These are phyloP conservation scores for Backusella mclennaniae DNA, from an alignment of 192 early-diverging fungal genomes.

Conservation along the genomic window DNA sequence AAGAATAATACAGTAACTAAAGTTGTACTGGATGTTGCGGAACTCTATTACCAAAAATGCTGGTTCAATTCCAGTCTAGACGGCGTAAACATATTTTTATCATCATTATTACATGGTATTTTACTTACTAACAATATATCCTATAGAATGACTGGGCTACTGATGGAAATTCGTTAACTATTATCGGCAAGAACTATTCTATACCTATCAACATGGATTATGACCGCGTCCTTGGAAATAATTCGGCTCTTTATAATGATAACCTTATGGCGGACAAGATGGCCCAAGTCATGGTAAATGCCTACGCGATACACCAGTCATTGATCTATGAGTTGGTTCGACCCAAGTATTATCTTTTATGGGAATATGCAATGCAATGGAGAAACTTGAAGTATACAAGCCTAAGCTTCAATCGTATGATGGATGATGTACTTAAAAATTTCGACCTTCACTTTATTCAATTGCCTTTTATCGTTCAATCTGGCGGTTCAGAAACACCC, in stretches of 20 bases:
- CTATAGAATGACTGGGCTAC: not conserved
- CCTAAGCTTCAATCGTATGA: not conserved
- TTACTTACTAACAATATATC: not conserved
- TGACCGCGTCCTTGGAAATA: not conserved
- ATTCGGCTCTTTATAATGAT: not conserved
- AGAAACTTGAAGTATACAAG: not conserved
- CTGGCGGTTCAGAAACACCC: not conserved
- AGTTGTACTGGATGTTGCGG: not conserved
- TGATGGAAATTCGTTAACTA: not conserved
- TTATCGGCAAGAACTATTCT: not conserved
- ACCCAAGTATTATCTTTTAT: not conserved
- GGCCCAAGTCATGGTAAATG: not conserved
- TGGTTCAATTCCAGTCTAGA: not conserved
- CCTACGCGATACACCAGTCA: conserved; percentile 4
- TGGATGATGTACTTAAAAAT: not conserved
- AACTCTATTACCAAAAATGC: not conserved
- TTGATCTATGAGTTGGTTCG: not conserved
- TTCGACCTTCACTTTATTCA: not conserved
- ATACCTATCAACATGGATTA: not conserved
- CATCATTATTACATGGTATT: not conserved
- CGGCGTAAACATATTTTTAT: not conserved
- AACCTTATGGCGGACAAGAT: not conserved
- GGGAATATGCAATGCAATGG: not conserved
- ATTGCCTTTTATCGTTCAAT: not conserved
- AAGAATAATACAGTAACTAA: too few species aligned